Evolutionary conservation across 2,329 filamentous ascomycete species (phyloP).

Genomic region (Phoma sp.): DNA sequence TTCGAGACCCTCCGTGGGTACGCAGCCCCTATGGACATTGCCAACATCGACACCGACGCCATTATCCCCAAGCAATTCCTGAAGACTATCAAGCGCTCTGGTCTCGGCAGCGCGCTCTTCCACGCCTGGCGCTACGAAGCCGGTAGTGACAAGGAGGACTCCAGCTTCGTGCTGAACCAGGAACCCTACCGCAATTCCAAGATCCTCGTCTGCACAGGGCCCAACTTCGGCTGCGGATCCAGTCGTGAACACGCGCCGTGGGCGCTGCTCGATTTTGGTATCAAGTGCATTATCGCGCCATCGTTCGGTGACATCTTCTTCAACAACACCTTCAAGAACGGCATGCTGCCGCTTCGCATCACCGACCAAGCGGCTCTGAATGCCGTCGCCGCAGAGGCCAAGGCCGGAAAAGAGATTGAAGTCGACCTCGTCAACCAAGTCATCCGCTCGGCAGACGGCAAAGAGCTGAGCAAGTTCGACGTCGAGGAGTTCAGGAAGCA

Average conservation of each 20-base stretch:
- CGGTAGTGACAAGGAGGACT: conserved; percentile 73
- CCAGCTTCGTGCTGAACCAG: conserved; percentile 87
- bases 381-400: conserved; percentile 76
- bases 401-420: conserved; percentile 82
- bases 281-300: conserved; percentile 90
- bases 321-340: conserved; percentile 99
- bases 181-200: conserved; percentile 83
- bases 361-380: conserved; percentile 70
- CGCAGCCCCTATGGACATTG: conserved; percentile 83
- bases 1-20: conserved; percentile 86
- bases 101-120: conserved; percentile 88
- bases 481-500: conserved; percentile 95
- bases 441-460: conserved; percentile 77
- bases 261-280: conserved; percentile 95
- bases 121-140: conserved; percentile 75
- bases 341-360: conserved; percentile 89
- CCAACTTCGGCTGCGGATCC: conserved; percentile 94
- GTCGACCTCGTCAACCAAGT: conserved; percentile 86
- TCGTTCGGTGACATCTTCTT: conserved; percentile 94
- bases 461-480: conserved; percentile 78
- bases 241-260: conserved; percentile 96
- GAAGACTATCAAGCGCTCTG: conserved; percentile 98
- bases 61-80: conserved; percentile 99
- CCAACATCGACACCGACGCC: conserved; percentile 97
- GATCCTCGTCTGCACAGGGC: conserved; percentile 88